Conservation (phyloP, 2,329 filamentous ascomycete species). For the Fusarium sp. region DNA sequence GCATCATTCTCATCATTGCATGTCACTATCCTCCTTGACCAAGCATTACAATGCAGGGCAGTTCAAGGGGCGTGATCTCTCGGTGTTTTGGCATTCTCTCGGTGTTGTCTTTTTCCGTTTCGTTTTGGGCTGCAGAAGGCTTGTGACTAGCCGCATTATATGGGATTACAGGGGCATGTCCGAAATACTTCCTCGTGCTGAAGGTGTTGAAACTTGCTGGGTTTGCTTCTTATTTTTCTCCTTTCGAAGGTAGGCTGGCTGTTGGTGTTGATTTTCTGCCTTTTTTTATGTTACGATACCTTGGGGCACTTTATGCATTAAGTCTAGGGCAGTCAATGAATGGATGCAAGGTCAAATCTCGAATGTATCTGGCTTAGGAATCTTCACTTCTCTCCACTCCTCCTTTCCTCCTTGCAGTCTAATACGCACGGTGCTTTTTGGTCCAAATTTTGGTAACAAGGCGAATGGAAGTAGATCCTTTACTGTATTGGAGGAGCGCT, state of each 20-base stretch:
- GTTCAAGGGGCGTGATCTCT: conserved; percentile 13
- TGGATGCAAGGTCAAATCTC: conserved; percentile 26
- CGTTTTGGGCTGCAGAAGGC: conserved; percentile 23
- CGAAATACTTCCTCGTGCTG: conserved; percentile 18
- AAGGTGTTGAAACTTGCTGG: conserved; percentile 11
- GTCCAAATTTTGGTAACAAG: background rate
- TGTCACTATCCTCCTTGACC: conserved; percentile 12
- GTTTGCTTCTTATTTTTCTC: conserved; percentile 16
- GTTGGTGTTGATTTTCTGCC: background rate
- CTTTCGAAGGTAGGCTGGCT: conserved; percentile 21
- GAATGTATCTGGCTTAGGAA: conserved; percentile 24
- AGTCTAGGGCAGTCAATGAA: conserved; percentile 16
- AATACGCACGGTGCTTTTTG: conserved; percentile 9
- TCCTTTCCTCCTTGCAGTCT: conserved; percentile 20
- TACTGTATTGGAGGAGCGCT: conserved; percentile 24
- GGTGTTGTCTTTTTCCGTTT: conserved; percentile 10
- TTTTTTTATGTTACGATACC: conserved; percentile 38
- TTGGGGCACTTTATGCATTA: conserved; percentile 22
- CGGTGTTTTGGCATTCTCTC: conserved; percentile 34
- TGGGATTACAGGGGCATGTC: conserved; percentile 37
- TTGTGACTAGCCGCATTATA: conserved; percentile 36
- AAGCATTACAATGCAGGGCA: conserved; percentile 1
- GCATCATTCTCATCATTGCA: conserved; percentile 24
- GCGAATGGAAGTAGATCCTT: conserved; percentile 17
- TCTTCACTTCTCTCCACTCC: conserved; percentile 29